Base-by-base conservation (phyloP, 306 rosid genomes). In the Purshia tridentata region DNA sequence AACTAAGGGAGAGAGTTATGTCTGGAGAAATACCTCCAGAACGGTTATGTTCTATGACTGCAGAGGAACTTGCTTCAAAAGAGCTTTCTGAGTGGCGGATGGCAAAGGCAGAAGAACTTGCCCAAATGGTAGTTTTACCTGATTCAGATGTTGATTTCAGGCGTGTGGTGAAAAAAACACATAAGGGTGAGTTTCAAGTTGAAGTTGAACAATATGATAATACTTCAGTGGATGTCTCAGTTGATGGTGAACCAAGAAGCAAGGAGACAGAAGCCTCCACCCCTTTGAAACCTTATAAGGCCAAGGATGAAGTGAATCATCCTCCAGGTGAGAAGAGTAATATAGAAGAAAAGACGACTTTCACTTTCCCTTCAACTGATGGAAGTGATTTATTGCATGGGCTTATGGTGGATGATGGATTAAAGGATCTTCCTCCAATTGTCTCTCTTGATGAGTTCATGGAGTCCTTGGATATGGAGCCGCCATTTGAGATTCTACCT, bases 51-150 rank as follows among this genome's bases (percentile, higher is more conserved):
- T 88, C 97, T 29, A 95, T 95, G 99, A 88, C 90, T 57, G 98
- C 99, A 0, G 99, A 95, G 82, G 99, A 95, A 69, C 99, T 95
- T 82, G 99, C 99, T 76, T 95, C 99, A 6, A 87, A 95, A 84
- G 98, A 95, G 88, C 99, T 95, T 77, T 88, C 98, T 63, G 77
- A 95, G 85, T 95, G 99, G 99, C 87, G 99, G 81, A 87, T 88
- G 88, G 99, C 99, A 12, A 95, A 95, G 86, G 99, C 99, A n/a
- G 99, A 95, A 79, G 98, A 95, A 81, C 65, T 91, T 83, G 99
- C 95, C 6, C 95, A 95, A 75, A 95, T 95, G 98, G 96, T 91
- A 60, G 93, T 95, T 72, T 81, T 95, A 73, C 96, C 98, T 2
- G 91, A 94, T 82, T 83, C 92, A 22, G 99, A 88, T 65, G 90